Evolutionary conservation across 2,329 filamentous ascomycete genomes (phyloP).

Genomic region (Alternaria ethzedia): DNA sequence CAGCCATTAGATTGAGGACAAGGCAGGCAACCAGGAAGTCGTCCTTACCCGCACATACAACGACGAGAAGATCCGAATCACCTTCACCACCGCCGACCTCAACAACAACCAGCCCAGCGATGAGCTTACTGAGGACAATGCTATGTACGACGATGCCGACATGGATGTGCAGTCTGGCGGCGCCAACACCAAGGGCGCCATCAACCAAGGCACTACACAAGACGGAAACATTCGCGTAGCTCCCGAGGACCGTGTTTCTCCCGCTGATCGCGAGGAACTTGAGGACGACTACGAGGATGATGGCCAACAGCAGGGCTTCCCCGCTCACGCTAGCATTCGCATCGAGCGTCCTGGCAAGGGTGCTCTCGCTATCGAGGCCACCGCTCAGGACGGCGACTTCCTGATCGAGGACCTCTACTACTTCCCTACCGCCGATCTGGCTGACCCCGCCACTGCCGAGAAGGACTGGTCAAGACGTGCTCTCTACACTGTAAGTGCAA

Average conservation of each 20-base stretch:
- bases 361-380: constrained; percentile 83
- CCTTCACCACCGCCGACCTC: constrained; percentile 85
- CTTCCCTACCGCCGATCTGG: constrained; percentile 78
- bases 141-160: constrained; percentile 47
- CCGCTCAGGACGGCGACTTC: constrained; percentile 84
- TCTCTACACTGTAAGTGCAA: constrained; percentile 67
- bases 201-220: constrained; percentile 60
- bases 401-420: constrained; percentile 90
- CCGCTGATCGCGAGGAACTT: constrained; percentile 64
- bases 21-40: constrained; percentile 84
- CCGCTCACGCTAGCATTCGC: constrained; percentile 82
- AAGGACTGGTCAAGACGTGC: constrained; percentile 76
- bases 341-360: constrained; percentile 88
- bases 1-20: constrained; percentile 67
- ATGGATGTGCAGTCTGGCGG: constrained; percentile 60
- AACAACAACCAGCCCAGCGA: constrained; percentile 54
- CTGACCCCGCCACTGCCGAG: constrained; percentile 77
- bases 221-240: constrained; percentile 62
- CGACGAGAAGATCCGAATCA: constrained; percentile 87
- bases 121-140: constrained; percentile 63
- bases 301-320: constrained; percentile 65
- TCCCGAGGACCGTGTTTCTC: constrained; percentile 63
- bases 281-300: constrained; percentile 64
- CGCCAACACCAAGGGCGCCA: constrained; percentile 62
- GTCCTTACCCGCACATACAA: constrained; percentile 81